Evolutionary conservation across 805 yeast genomes (phyloP), one percentile per base, ranked within the genome.

Genomic region (Zygotorulaspora chibaensis): DNA sequence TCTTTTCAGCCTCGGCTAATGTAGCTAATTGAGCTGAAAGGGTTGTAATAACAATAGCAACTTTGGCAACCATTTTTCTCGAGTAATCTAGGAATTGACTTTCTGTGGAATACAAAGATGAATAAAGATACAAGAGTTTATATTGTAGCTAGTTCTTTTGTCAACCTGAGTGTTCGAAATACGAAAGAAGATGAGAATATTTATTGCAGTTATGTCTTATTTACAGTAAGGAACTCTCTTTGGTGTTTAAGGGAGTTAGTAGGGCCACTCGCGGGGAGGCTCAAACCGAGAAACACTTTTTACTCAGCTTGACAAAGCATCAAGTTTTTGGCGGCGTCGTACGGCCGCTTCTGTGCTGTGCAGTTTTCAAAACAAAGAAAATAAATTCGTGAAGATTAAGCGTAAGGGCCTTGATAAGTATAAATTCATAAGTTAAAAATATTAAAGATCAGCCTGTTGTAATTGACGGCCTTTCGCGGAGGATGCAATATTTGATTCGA

Each of bases 21-120:
- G 72, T 65, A 50, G 76, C 77, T 54, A 87, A 70, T 68, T 88
- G 96, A 50, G 87, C 89, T 70, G 84, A 87, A 35, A 81, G 71
- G 20, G 96, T 83, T 75, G 87, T 89, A 45, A 75, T 71, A 50
- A 82, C 73, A 58, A 81, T 72, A 37, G 76, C 76, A 47, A 72
- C 62, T 51, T 65, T 69, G 11, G 54, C 66, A 67, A 66, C 47
- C 50, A 44, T 47, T 35, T 30, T n/a, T 39, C 4, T 20, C 25
- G 25, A 20, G 25, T 20, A 20, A 20, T 18, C 3, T 16, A 39
- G 35, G 20, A 18, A 29, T 29, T 39, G 23, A 9, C 8, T 25
- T 15, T 29, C 16, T 11, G 11, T 30, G 17, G 30, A 38, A n/a
- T 35, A 10, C 18, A 38, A 27, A 6, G 15, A 27, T 13, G 8